Evolutionary conservation across 1,139 yeast genomes (phyloP).

Genomic region (Magnusiomyces sp.): DNA sequence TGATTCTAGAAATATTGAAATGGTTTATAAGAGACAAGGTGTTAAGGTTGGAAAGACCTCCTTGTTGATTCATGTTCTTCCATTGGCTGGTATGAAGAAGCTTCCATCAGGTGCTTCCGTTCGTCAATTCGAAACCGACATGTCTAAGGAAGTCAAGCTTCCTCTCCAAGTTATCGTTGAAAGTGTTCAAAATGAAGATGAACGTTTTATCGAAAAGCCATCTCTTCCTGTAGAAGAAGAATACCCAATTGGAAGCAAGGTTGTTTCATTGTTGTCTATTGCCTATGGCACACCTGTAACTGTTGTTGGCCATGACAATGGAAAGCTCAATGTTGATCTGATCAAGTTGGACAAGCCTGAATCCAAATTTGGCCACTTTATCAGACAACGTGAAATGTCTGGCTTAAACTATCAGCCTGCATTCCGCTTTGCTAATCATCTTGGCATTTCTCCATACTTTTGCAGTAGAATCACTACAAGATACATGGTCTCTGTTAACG

Average conservation of each 20-base stretch:
- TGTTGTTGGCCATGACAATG: constrained; percentile 47
- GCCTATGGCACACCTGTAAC: constrained; percentile 84
- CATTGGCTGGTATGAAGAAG: constrained; percentile 74
- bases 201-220: constrained; percentile 60
- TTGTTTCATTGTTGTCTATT: constrained; percentile 77
- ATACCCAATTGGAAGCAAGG: constrained; percentile 65
- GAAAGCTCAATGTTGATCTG: constrained; percentile 27
- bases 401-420: constrained; percentile 59
- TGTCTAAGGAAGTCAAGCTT: constrained; percentile 28
- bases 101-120: constrained; percentile 65
- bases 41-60: constrained; percentile 46
- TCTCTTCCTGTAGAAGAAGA: constrained; percentile 77
- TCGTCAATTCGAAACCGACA: constrained; percentile 38
- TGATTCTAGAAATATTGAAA: constrained; percentile 26
- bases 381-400: constrained; percentile 45
- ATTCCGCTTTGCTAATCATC: constrained; percentile 51
- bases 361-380: constrained; percentile 22
- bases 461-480: constrained; percentile 73
- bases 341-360: constrained; percentile 26
- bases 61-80: constrained; percentile 58
- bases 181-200: constrained; percentile 63
- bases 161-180: constrained; percentile 80
- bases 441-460: constrained; percentile 54
- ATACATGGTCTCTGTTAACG: constrained; percentile 50
- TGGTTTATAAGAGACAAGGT: constrained; percentile 47